Evolutionary conservation across 345 rosid genomes (phyloP), one percentile per base, ranked within the genome.

Genomic region (Conringia planisiliqua): DNA sequence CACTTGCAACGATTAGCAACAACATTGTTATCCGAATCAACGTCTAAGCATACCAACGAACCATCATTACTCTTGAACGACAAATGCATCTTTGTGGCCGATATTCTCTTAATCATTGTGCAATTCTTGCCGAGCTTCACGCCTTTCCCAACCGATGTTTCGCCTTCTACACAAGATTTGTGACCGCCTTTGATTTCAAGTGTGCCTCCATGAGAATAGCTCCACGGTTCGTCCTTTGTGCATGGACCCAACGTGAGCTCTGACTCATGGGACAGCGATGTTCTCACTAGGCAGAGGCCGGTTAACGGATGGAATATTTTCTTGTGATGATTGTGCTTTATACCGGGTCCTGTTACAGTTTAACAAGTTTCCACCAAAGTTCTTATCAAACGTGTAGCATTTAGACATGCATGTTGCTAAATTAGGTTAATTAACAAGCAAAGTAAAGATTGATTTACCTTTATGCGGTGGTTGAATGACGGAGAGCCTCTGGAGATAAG

Each of bases 1-100:
- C 93, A 90, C 50, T 81, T 86, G 80, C 96, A 90, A 12, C 42
- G 50, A 39, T 68, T 86, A 20, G 80, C 80, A 6, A 86, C 35
- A 40, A 90, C 76, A 12, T 38, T 77, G 64, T 84, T 78, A 72
- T 29, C 1, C 16, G 87, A 68, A 48, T 85, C 95, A 14, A 88
- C 85, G 68, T 94, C 96, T 36, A 91, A 73, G 85, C 98, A 94
- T 39, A 87, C 82, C 1, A 74, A 16, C 2, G 78, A 70, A 29
- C 89, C 93, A 27, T 82, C 51, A 3, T 54, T 36, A 40, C 66
- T 57, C 62, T 68, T 81, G 4, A 91, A 71, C 3, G 96, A 80
- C 2, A 90, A 82, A 75, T 89, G 95, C 94, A 91, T 87, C 70
- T 84, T 85, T 2, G 98, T 89, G 66, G 91, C 93, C 3, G 98